Evolutionary conservation across 257 asterid genomes (phyloP), one percentile per base, ranked within the genome.

Genomic region (Solanum medicagineum): DNA sequence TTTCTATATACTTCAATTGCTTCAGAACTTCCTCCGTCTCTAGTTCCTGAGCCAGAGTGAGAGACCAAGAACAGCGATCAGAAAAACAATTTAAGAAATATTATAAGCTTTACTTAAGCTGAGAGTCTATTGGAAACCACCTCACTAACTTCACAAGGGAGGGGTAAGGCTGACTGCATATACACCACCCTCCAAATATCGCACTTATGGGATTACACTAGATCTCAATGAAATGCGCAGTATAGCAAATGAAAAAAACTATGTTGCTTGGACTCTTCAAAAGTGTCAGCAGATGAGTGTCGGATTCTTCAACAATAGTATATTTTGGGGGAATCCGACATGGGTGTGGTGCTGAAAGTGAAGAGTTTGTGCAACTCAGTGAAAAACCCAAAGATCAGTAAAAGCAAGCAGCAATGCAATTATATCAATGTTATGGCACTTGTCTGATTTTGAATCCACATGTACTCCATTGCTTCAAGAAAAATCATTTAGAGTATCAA

Each of bases 1-100:
- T 88, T 89, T 96, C 97, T 54, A 91, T 69, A 86, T 93, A 96
- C 90, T 96, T 96, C 86, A 96, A 84, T 82, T 96, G 98, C 90
- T 90, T 96, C 90, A 92, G 83, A 87, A 96, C 92, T 89, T 94
- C 96, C 68, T 92, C 97, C 0, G 94, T 96, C 44, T 88, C 95
- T 45, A 94, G 89, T 90, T 94, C 99, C 99, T 96, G 92, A 87
- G 32, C 80, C 80, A 70, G 89, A 86, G 85, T 86, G 73, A 88
- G 57, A 87, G 80, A 90, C 26, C 71, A 7, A 9, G 26, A 51
- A 79, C 65, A 53, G 26, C 26, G 5, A 79, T 79, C 59, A 79
- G 57, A 79, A 79, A 79, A 51, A 29, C 47, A 79, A 26, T 53
- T 22, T 26, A 53, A 79, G 11, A 29, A 29, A 79, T 51, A 77